These are phyloP conservation scores for Capsella bursapastoris DNA, from an alignment of 345 rosid species.

Conservation along the genomic window DNA sequence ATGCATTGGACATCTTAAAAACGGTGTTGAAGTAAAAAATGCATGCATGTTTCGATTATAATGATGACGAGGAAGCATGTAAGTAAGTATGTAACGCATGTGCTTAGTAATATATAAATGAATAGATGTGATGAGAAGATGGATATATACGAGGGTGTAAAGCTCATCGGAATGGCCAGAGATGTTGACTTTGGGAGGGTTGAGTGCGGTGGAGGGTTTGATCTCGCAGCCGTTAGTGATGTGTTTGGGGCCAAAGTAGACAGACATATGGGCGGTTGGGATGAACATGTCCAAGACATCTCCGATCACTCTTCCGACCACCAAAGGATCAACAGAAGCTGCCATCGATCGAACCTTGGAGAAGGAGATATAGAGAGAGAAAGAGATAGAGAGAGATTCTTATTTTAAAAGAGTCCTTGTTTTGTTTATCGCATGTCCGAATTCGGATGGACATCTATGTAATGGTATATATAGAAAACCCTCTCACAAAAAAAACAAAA, in stretches of 20 bases:
- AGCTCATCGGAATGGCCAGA: constrained; percentile 65
- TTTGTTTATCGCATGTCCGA: constrained; percentile 40
- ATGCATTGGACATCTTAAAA: not conserved
- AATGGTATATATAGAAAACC: constrained; percentile 31
- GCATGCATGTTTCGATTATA: constrained; percentile 28
- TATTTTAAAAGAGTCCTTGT: constrained; percentile 19
- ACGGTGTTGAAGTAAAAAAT: not conserved
- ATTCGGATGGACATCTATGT: constrained; percentile 25
- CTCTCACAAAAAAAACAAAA: no score
- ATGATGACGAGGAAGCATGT: constrained; percentile 12
- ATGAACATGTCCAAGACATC: constrained; percentile 88
- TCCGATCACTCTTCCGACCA: constrained; percentile 84
- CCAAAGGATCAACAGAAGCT: constrained; percentile 76
- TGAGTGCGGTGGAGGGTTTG: constrained; percentile 70
- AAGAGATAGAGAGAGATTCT: constrained; percentile 4
- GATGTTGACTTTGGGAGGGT: constrained; percentile 67
- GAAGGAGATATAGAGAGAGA: not conserved
- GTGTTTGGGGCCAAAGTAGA: constrained; percentile 71
- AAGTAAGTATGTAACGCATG: constrained; percentile 21
- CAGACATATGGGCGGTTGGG: constrained; percentile 65
- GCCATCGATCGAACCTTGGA: constrained; percentile 59
- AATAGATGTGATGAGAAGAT: not conserved
- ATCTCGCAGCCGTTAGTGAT: constrained; percentile 81
- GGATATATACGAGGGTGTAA: constrained; percentile 65
- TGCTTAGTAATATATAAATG: constrained; percentile 11